Conservation (phyloP, 2,329 filamentous ascomycete species). For the Fusarium cyanostomum region DNA sequence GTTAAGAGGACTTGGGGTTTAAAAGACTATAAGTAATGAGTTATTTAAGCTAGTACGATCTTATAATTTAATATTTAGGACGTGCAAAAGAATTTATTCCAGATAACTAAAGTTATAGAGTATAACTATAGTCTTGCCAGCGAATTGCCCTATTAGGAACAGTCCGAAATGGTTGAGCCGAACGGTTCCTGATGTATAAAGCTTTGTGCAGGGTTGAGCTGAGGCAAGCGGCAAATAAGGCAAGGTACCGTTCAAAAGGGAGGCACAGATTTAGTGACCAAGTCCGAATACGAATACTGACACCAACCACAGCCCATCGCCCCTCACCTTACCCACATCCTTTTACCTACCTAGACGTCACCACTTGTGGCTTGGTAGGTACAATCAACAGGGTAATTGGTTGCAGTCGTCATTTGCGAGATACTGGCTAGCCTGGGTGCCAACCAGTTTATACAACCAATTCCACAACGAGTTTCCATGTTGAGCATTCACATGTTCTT, state of each 20-base stretch:
- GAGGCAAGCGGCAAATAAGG: too few species aligned
- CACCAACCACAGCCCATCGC: constrained; percentile 1
- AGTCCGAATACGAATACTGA: constrained; percentile 40
- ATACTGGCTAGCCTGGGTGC: not conserved
- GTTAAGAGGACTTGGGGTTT: too few species aligned
- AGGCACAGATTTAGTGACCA: not conserved
- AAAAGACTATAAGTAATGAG: too few species aligned
- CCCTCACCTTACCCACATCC: constrained; percentile 3
- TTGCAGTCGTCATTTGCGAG: constrained; percentile 3
- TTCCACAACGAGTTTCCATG: not conserved
- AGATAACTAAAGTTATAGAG: too few species aligned
- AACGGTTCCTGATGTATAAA: too few species aligned
- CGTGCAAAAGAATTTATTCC: too few species aligned
- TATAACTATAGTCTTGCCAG: too few species aligned
- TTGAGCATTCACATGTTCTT: not conserved
- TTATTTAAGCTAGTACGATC: too few species aligned
- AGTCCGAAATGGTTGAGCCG: too few species aligned
- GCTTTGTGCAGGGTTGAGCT: too few species aligned
- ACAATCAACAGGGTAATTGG: not conserved
- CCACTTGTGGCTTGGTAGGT: constrained; percentile 1
- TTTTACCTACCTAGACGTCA: constrained; percentile 22
- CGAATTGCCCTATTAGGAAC: too few species aligned
- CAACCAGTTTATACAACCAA: not conserved
- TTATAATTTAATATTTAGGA: too few species aligned
- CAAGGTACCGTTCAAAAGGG: not conserved